Evolutionary conservation across 805 yeast genomes (phyloP), one percentile per base, ranked within the genome.

Genomic region (Pichia scutulata): DNA sequence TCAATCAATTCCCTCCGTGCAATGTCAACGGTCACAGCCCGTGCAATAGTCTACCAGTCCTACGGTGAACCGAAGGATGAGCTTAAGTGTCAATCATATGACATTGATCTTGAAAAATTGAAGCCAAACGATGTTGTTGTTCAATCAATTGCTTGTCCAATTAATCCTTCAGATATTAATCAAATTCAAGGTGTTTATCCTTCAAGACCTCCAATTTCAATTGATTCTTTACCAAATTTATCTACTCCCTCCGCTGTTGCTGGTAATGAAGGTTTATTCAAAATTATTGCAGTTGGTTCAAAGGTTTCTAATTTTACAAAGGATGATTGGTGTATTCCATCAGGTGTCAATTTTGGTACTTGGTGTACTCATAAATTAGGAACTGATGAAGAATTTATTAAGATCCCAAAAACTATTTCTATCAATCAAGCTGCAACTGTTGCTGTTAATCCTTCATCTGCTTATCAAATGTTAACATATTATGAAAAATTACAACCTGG

Each of bases 191-290:
- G 97, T 21, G 87, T 83, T 0, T 90, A 90, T 58, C 95, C 96
- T 1, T 77, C 89, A 12, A 77, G 74, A 51, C 95, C 96, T 0
- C 79, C 73, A 41, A 73, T 81, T 50, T 72, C 76, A 24, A 60
- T 65, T 6, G 80, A 67, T 44, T 54, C 58, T 4, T 80, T 77
- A 51, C 81, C 81, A 8, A 78, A 87, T 1, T 36, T 52, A 30
- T 68, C 69, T 4, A 77, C 75, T 41, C 90, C 95, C 3, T 70
- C 80, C 9, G 95, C 95, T 6, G 83, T 89, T 44, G 89, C 90
- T 37, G 99, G 99, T 49, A 93, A 93, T 64, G 99, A 92, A 68
- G 98, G 97, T 22, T 76, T 88, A 12, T 90, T 87, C 63, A 85
- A 88, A 63, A 83, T 92, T n/a, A 62, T 86, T n/a, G 80, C 82